These are phyloP conservation scores for Hypomyces perniciosus DNA, from an alignment of 2,329 filamentous ascomycete genomes.

Conservation along the genomic window DNA sequence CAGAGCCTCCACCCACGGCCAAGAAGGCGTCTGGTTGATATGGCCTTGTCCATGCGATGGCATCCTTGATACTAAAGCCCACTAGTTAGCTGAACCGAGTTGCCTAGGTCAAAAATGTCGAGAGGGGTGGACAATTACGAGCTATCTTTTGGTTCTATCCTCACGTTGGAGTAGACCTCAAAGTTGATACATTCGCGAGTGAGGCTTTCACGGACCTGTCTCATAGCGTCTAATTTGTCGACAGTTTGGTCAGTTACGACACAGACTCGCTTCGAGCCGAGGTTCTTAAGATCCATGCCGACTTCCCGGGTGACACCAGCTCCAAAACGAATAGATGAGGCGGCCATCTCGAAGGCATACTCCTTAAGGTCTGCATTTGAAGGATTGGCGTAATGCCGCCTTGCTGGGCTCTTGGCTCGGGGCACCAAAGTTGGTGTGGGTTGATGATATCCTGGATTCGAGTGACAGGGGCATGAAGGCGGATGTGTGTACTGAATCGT, in stretches of 20 bases:
- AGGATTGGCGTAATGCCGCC: slow-evolving; percentile 65
- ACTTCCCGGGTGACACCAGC: slow-evolving; percentile 92
- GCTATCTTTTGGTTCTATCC: slow-evolving; percentile 90
- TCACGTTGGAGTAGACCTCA: slow-evolving; percentile 72
- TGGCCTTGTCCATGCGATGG: slow-evolving; percentile 78
- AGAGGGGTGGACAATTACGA: slow-evolving; percentile 50
- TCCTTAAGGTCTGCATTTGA: slow-evolving; percentile 67
- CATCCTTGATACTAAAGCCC: slow-evolving; percentile 65
- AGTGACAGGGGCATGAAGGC: slow-evolving; percentile 85
- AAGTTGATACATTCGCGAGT: slow-evolving; percentile 73
- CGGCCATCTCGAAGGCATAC: slow-evolving; percentile 98
- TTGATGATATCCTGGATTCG: slow-evolving; percentile 77
- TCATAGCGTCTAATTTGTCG: slow-evolving; percentile 77
- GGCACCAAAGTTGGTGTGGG: slow-evolving; percentile 51
- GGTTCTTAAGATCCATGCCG: slow-evolving; percentile 93
- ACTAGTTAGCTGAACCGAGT: slow-evolving; percentile 7
- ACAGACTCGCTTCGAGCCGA: slow-evolving; percentile 79
- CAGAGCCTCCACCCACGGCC: slow-evolving; percentile 82
- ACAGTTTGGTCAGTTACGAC: slow-evolving; percentile 89
- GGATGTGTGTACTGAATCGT: slow-evolving; percentile 90
- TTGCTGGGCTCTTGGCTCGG: slow-evolving; percentile 31
- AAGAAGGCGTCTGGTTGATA: slow-evolving; percentile 83
- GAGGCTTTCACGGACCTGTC: slow-evolving; percentile 77
- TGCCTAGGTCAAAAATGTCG: not conserved
- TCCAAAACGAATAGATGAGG: slow-evolving; percentile 89